These are phyloP conservation scores for Nakaseomyces kungkrabaensis DNA, from an alignment of 1,139 yeast species.

Conservation along the genomic window DNA sequence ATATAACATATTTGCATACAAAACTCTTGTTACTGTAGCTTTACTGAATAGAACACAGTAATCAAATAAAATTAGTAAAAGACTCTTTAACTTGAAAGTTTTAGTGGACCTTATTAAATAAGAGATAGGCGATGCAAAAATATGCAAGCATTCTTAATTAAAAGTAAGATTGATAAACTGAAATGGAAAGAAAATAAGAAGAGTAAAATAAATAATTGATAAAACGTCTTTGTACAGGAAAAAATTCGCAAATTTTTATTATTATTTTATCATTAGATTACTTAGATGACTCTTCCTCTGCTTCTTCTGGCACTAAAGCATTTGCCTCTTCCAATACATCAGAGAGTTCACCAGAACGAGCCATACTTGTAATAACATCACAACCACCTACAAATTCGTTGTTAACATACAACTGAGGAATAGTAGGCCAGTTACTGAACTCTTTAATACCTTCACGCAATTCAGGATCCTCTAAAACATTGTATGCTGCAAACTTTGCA, in stretches of 20 bases:
- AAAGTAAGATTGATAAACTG: not conserved
- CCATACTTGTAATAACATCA: conserved; percentile 88
- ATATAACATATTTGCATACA: no score
- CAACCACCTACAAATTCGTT: conserved; percentile 95
- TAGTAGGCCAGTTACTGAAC: conserved; percentile 69
- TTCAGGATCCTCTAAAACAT: conserved; percentile 90
- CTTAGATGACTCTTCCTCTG: conserved; percentile 19
- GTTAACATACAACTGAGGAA: conserved; percentile 49
- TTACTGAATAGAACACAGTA: not conserved
- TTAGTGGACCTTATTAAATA: no score
- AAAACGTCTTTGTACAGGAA: not conserved
- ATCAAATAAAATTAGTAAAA: no score
- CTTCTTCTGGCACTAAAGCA: conserved; percentile 72
- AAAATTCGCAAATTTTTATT: no score
- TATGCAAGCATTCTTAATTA: not conserved
- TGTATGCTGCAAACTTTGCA: conserved; percentile 88
- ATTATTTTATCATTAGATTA: not conserved
- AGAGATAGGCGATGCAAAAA: no score
- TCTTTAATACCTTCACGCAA: conserved; percentile 90
- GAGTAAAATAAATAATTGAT: not conserved
- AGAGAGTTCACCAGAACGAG: conserved; percentile 82
- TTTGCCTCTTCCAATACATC: conserved; percentile 71
- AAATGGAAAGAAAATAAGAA: not conserved
- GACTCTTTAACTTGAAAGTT: no score
- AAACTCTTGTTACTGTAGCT: no score